Evolutionary conservation across 331 rosid species (phyloP).

Genomic region (Acacia concinna): DNA sequence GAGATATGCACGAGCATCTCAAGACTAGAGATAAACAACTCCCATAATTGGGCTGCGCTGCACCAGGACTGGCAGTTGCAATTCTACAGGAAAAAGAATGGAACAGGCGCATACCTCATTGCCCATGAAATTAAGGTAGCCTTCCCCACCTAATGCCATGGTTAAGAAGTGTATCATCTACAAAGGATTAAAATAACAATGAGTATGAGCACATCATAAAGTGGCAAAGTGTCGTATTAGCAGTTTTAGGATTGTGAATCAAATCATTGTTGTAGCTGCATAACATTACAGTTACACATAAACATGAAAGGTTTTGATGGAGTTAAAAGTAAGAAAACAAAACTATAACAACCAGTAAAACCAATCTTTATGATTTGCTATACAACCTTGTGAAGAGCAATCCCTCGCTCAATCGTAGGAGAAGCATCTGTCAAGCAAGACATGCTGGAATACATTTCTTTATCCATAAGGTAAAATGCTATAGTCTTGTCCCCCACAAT

Average conservation of each 20-base stretch:
- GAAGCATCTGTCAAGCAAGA: constrained; percentile 77
- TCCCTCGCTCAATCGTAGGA: constrained; percentile 78
- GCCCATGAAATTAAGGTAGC: constrained; percentile 98
- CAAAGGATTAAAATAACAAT: constrained; percentile 34
- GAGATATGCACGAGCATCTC: constrained; percentile 19
- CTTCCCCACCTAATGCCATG: constrained; percentile 95
- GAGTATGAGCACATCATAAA: constrained; percentile 24
- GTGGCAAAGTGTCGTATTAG: constrained; percentile 9
- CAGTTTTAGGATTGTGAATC: constrained; percentile 29
- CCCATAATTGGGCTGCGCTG: not conserved
- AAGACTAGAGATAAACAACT: not conserved
- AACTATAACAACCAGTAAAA: not conserved
- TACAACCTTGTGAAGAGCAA: constrained; percentile 93
- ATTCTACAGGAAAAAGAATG: constrained; percentile 25
- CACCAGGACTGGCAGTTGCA: constrained; percentile 19
- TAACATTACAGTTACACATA: not conserved
- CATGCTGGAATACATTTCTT: constrained; percentile 96
- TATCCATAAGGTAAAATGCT: constrained; percentile 79
- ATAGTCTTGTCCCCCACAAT: constrained; percentile 95
- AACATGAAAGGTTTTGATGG: not conserved
- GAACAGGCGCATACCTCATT: constrained; percentile 71
- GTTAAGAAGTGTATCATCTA: constrained; percentile 97
- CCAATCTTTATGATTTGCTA: constrained; percentile 19
- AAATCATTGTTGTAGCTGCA: constrained; percentile 17
- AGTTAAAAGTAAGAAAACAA: not conserved